Conservation (phyloP, 2,329 filamentous ascomycete genomes). For the Xylaria sp. region DNA sequence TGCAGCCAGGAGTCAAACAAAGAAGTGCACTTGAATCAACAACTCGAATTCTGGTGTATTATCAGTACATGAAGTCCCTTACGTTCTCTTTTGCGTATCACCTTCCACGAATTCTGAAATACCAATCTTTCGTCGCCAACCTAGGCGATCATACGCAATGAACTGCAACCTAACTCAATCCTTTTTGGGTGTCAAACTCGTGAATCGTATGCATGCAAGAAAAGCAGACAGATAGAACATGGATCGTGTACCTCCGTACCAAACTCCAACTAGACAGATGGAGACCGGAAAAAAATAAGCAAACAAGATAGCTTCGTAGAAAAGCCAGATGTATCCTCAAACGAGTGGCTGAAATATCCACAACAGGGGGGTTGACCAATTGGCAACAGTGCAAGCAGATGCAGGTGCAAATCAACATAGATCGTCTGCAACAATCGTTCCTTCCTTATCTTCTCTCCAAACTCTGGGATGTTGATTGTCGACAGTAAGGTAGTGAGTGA, state of each 20-base stretch:
- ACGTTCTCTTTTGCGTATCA: background rate
- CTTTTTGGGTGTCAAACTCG: background rate
- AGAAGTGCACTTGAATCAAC: background rate
- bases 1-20: too few relatives aligned
- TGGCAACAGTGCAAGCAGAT: background rate
- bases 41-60: background rate
- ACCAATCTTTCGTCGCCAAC: background rate
- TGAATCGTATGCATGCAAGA: background rate
- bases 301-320: background rate
- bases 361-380: too few relatives aligned
- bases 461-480: background rate
- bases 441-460: background rate
- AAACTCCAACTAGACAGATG: background rate
- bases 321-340: background rate
- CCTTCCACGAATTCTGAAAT: background rate
- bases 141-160: background rate
- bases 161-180: background rate
- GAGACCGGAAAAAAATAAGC: background rate
- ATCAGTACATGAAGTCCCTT: background rate
- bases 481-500: background rate
- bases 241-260: background rate
- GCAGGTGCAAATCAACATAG: conserved; percentile 1
- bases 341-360: background rate
- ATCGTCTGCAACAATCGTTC: background rate
- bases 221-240: background rate